Conservation (phyloP, 352 stramenopile genomes). For the Globisporangium splendens region DNA sequence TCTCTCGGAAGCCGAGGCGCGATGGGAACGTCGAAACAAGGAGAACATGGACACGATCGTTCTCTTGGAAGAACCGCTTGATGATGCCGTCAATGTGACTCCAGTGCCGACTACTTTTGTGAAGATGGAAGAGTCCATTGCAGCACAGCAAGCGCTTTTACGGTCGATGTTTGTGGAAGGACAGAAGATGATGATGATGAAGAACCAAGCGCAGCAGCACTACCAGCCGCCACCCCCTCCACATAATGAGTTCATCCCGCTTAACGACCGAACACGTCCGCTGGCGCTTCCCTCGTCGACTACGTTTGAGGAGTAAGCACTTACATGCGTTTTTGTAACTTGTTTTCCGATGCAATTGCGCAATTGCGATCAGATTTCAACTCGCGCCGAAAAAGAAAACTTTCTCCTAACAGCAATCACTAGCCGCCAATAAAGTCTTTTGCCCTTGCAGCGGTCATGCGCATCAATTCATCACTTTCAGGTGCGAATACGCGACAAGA, state of each 20-base stretch:
- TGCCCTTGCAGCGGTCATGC: too few species aligned
- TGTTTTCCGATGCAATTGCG: too few species aligned
- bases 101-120: slow-evolving; percentile 63
- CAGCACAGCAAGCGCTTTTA: slow-evolving; percentile 63
- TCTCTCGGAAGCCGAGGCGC: slow-evolving; percentile 18
- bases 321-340: slow-evolving; percentile 4
- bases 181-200: slow-evolving; percentile 63
- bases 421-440: too few species aligned
- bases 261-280: slow-evolving; percentile 14
- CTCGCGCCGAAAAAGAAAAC: too few species aligned
- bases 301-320: slow-evolving; percentile 10
- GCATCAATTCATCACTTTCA: too few species aligned
- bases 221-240: slow-evolving; percentile 5
- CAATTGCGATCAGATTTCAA: too few species aligned
- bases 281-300: slow-evolving; percentile 26
- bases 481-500: too few species aligned
- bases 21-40: slow-evolving; percentile 13
- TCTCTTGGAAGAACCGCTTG: slow-evolving; percentile 27
- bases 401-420: too few species aligned
- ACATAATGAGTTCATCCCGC: slow-evolving; percentile 21
- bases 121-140: slow-evolving; percentile 80
- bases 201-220: slow-evolving; percentile 6
- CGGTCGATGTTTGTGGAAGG: slow-evolving; percentile 73
- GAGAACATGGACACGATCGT: slow-evolving; percentile 17
- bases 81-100: slow-evolving; percentile 42